These are phyloP conservation scores for Cryphonectria naterciae DNA, from an alignment of 2,329 filamentous ascomycete species.

Conservation along the genomic window DNA sequence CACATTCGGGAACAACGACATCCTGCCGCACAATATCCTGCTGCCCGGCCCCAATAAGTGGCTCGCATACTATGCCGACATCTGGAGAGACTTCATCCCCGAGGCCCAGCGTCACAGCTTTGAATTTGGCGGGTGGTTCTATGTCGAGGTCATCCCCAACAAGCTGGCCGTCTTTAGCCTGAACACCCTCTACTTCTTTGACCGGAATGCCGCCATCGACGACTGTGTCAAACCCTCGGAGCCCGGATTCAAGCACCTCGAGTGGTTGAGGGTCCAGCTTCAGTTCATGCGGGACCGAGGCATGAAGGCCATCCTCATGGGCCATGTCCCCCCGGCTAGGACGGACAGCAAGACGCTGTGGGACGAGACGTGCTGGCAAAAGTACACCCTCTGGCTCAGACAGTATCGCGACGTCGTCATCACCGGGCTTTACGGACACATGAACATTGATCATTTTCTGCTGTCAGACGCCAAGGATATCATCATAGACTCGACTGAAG, in stretches of 20 bases:
- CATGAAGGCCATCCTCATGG: constrained; percentile 93
- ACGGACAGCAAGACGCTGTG: constrained; percentile 84
- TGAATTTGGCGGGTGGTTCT: constrained; percentile 92
- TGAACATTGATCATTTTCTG: constrained; percentile 98
- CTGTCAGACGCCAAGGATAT: constrained; percentile 84
- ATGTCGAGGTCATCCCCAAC: constrained; percentile 85
- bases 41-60: constrained; percentile 83
- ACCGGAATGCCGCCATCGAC: constrained; percentile 89
- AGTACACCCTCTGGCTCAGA: constrained; percentile 87
- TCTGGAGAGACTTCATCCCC: constrained; percentile 89
- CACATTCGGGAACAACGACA: constrained; percentile 95
- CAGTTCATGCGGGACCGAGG: constrained; percentile 78
- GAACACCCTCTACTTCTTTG: constrained; percentile 96
- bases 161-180: constrained; percentile 88
- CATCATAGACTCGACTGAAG: constrained; percentile 54
- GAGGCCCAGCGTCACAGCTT: constrained; percentile 92
- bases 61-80: constrained; percentile 74
- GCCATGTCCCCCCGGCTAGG: constrained; percentile 89
- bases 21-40: constrained; percentile 95
- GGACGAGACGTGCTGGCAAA: constrained; percentile 99
- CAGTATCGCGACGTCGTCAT: constrained; percentile 91
- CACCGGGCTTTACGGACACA: constrained; percentile 83
- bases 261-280: constrained; percentile 91
- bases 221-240: constrained; percentile 80
- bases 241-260: constrained; percentile 91